Percentiles rank a stretch among this genome's conserved stretches.
Conservation (phyloP, 2,329 filamentous ascomycete genomes). For the Kalmusia sp. region DNA sequence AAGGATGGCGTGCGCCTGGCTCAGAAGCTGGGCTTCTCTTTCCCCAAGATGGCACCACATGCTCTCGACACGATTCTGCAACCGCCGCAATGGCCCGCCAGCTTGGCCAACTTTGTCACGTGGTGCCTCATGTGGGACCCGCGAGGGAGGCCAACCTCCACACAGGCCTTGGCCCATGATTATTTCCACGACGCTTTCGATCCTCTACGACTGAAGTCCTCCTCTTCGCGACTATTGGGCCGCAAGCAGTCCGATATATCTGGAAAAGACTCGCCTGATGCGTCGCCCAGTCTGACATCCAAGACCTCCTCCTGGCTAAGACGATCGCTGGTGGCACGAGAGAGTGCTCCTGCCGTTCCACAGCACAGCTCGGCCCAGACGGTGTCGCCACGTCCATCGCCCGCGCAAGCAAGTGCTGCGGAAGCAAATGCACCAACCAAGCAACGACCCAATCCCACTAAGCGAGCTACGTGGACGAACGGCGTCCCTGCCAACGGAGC, state of each 20-base stretch:
- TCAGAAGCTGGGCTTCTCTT: conserved; percentile 96
- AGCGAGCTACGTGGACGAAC: conserved; percentile 94
- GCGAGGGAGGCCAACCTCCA: conserved; percentile 86
- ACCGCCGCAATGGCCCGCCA: conserved; percentile 86
- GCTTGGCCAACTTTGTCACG: conserved; percentile 90
- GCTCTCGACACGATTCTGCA: conserved; percentile 94
- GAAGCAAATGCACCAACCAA: conserved; percentile 56
- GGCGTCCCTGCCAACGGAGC: conserved; percentile 76
- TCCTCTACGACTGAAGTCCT: conserved; percentile 89
- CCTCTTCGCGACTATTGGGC: conserved; percentile 80
- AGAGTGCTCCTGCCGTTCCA: conserved; percentile 68
- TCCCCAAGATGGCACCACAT: conserved; percentile 98
- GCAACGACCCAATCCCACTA: conserved; percentile 67
- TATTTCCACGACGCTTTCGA: conserved; percentile 94
- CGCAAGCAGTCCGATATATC: conserved; percentile 88
- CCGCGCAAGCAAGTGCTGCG: conserved; percentile 52
- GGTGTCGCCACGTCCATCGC: conserved; percentile 50
- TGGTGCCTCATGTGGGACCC: conserved; percentile 99
- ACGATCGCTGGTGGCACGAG: conserved; percentile 86
- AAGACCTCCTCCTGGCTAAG: conserved; percentile 95
- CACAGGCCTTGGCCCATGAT: conserved; percentile 92
- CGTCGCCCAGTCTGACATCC: conserved; percentile 67
- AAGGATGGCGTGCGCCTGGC: conserved; percentile 91
- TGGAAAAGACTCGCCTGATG: conserved; percentile 63
- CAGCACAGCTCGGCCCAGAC: conserved; percentile 52